These are phyloP conservation scores for Claviceps arundinis DNA, from an alignment of 2,329 filamentous ascomycete species.

Conservation along the genomic window DNA sequence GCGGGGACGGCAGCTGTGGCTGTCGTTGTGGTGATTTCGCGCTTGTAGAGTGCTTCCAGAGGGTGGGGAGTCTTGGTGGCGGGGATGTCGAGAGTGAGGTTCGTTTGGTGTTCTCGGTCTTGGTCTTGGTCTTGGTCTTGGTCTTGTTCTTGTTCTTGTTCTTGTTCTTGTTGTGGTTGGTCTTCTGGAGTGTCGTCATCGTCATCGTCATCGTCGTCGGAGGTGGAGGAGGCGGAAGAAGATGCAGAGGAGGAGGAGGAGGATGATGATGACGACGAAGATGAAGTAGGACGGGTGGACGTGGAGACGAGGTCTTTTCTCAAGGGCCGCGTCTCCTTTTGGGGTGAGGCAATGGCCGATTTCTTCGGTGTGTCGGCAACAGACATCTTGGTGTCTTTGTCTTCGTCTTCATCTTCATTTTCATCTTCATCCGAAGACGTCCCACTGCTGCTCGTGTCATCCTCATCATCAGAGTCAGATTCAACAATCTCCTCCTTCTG, in stretches of 20 bases:
- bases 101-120: conserved; percentile 15
- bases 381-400: no score
- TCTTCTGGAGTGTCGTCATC: not conserved
- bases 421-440: conserved; percentile 21
- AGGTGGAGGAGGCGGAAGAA: not conserved
- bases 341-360: not conserved
- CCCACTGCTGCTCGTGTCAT: conserved; percentile 27
- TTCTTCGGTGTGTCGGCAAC: not conserved
- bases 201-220: not conserved
- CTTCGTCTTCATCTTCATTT: conserved; percentile 14
- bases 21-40: conserved; percentile 21
- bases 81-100: conserved; percentile 43
- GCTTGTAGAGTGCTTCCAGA: conserved; percentile 85
- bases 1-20: conserved; percentile 16
- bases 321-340: not conserved
- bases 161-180: not conserved
- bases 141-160: no score
- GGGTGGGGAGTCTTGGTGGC: conserved; percentile 52
- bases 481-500: not conserved
- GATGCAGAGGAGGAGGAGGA: not conserved
- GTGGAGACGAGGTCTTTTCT: not conserved
- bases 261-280: not conserved
- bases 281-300: not conserved
- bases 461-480: conserved; percentile 10
- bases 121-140: no score